Conservation (phyloP, 2,329 filamentous ascomycete genomes). For the Penicillium sp. region DNA sequence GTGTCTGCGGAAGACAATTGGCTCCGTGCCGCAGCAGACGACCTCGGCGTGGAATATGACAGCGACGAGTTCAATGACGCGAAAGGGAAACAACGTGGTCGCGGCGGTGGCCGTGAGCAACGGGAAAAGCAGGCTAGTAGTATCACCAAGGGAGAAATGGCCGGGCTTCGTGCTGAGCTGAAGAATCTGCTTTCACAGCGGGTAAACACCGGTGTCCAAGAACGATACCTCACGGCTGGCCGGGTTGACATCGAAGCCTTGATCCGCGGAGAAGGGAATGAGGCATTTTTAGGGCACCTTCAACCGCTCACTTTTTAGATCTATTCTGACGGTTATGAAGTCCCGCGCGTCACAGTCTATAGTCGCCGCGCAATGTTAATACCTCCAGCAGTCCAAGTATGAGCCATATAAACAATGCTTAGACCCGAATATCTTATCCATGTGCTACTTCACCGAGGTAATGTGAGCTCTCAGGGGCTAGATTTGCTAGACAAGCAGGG, state of each 20-base stretch:
- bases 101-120: conserved; percentile 69
- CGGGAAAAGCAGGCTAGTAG: conserved; percentile 68
- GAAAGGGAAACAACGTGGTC: conserved; percentile 64
- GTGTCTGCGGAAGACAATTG: conserved; percentile 78
- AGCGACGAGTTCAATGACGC: conserved; percentile 76
- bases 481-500: too few relatives aligned
- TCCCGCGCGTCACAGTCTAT: not conserved
- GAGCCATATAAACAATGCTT: too few relatives aligned
- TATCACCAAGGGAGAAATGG: conserved; percentile 71
- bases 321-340: not conserved
- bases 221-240: conserved; percentile 78
- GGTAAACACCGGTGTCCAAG: conserved; percentile 84
- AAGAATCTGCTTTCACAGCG: conserved; percentile 66
- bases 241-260: conserved; percentile 76
- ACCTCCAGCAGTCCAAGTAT: too few relatives aligned
- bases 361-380: too few relatives aligned
- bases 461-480: too few relatives aligned
- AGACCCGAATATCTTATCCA: too few relatives aligned
- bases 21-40: conserved; percentile 79
- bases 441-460: too few relatives aligned
- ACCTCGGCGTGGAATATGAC: conserved; percentile 91
- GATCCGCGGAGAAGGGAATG: conserved; percentile 62
- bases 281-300: conserved; percentile 63
- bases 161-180: conserved; percentile 67
- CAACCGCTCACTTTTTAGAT: conserved; percentile 44